Percentiles rank a stretch among this genome's conserved stretches.
phyloP scores from a whole-genome alignment of 192 early-diverging fungal species.

The Gaertneriomyces sp. region DNA sequence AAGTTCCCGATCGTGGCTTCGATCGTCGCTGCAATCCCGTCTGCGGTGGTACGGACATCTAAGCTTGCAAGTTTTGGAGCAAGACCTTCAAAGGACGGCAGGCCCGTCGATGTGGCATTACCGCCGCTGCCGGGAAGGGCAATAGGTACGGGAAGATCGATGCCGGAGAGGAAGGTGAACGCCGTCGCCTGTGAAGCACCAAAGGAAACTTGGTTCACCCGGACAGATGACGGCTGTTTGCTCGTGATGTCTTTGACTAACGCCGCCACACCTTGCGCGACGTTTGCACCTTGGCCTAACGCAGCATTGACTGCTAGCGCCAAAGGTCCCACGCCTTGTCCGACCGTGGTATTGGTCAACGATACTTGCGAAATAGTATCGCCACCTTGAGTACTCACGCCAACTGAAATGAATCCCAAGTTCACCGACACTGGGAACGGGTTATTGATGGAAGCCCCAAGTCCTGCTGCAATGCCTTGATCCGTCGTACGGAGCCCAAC shows the following conservation, averaged over 20 bases:
- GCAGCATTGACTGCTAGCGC: slow-evolving; percentile 9
- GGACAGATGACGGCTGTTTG: slow-evolving; percentile 10
- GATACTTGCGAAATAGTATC: slow-evolving; percentile 12
- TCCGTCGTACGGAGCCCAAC: slow-evolving; percentile 9
- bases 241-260: slow-evolving; percentile 15
- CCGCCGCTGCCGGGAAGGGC: slow-evolving; percentile 3
- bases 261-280: slow-evolving; percentile 11
- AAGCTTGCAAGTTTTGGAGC: not conserved
- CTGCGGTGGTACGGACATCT: slow-evolving; percentile 16
- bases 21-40: slow-evolving; percentile 10
- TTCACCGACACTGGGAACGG: slow-evolving; percentile 10
- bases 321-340: not conserved
- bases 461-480: not conserved
- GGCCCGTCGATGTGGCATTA: not conserved
- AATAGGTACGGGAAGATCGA: slow-evolving; percentile 15
- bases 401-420: slow-evolving; percentile 18
- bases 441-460: slow-evolving; percentile 2
- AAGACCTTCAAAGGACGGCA: not conserved
- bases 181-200: slow-evolving; percentile 10
- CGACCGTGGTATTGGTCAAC: slow-evolving; percentile 5
- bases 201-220: slow-evolving; percentile 9
- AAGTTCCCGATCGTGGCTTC: not conserved
- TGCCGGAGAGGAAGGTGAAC: slow-evolving; percentile 8
- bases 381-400: slow-evolving; percentile 6
- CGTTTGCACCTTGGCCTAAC: slow-evolving; percentile 6